Percentiles rank a stretch among this genome's conserved stretches.
Evolutionary conservation across 805 yeast genomes (phyloP).

Genomic region (Saccharomyces eubayanus): DNA sequence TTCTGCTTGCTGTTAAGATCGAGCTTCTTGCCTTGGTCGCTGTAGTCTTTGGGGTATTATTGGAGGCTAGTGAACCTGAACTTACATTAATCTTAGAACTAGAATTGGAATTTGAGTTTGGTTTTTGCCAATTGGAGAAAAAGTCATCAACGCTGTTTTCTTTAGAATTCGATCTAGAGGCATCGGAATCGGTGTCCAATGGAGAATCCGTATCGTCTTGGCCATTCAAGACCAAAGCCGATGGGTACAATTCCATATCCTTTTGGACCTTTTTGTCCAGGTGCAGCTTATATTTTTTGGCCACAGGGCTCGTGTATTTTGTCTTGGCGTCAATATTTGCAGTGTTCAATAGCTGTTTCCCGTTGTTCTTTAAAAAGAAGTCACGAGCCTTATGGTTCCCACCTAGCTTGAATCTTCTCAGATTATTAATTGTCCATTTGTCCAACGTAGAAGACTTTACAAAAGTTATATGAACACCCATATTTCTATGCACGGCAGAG

Average conservation of each 20-base stretch:
- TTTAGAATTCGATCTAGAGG: slow-evolving; percentile 29
- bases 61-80: slow-evolving; percentile 29
- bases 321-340: slow-evolving; percentile 53
- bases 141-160: slow-evolving; percentile 67
- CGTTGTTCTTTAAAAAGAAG: slow-evolving; percentile 77
- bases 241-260: slow-evolving; percentile 69
- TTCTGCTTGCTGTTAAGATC: slow-evolving; percentile 14
- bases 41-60: slow-evolving; percentile 1
- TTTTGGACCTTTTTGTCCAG: slow-evolving; percentile 56
- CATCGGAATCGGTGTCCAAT: slow-evolving; percentile 17
- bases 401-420: slow-evolving; percentile 87
- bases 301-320: slow-evolving; percentile 75
- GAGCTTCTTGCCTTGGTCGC: slow-evolving; percentile 7
- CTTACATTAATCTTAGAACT: slow-evolving; percentile 25
- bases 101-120: slow-evolving; percentile 31
- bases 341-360: slow-evolving; percentile 51
- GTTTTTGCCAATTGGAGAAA: slow-evolving; percentile 85
- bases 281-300: slow-evolving; percentile 73
- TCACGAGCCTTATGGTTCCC: slow-evolving; percentile 86
- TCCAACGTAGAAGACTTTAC: slow-evolving; percentile 89
- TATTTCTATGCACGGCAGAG: slow-evolving; percentile 87
- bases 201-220: slow-evolving; percentile 13
- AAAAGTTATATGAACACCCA: slow-evolving; percentile 94
- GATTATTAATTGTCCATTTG: slow-evolving; percentile 86
- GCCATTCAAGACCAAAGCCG: slow-evolving; percentile 47